Conservation (phyloP, 768 basidiomycete genomes). For the Rossbeevera mucosa region DNA sequence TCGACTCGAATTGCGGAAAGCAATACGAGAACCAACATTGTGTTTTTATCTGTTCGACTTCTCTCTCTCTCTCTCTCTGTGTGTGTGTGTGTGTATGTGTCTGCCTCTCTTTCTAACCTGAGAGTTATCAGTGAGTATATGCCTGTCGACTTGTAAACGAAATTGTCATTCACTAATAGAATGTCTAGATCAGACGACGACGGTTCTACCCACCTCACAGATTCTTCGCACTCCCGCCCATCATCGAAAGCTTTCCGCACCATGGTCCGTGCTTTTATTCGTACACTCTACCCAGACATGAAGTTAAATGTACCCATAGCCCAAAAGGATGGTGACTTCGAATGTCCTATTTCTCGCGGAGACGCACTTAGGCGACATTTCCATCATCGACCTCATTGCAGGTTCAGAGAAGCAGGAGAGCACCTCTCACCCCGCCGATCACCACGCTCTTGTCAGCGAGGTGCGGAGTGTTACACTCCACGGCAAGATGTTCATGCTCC, state of each 20-base stretch:
- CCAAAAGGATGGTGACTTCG: neutral
- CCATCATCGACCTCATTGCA: conserved; percentile 18
- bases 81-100: no score
- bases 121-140: conserved; percentile 8
- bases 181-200: conserved; percentile 18
- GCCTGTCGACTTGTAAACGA: neutral
- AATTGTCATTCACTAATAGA: conserved; percentile 2
- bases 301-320: conserved; percentile 11
- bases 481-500: conserved; percentile 14
- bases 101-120: no score
- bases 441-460: neutral
- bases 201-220: conserved; percentile 4
- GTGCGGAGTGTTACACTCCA: conserved; percentile 11
- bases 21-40: neutral
- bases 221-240: conserved; percentile 10
- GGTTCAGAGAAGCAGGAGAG: conserved; percentile 2
- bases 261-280: conserved; percentile 11
- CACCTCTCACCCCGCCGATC: neutral
- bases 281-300: neutral
- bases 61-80: neutral
- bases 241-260: conserved; percentile 5
- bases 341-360: conserved; percentile 23
- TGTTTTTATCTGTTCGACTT: neutral
- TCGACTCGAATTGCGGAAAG: neutral
- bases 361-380: conserved; percentile 14